Conservation (phyloP, 768 basidiomycete species). For the Strobilomyces confusus region DNA sequence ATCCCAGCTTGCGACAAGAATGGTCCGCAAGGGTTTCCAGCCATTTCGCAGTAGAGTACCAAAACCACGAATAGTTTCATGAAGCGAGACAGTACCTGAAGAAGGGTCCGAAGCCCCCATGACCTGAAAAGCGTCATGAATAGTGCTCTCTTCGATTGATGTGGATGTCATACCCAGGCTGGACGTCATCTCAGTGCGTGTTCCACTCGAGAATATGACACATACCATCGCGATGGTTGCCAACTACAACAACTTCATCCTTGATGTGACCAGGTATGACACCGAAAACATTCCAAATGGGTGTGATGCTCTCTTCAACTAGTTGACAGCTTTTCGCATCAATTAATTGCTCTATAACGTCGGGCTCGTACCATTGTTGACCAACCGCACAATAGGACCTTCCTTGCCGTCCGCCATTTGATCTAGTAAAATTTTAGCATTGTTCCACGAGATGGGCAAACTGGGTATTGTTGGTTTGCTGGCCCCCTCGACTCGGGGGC, state of each 20-base stretch:
- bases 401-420: conserved; percentile 37
- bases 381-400: conserved; percentile 42
- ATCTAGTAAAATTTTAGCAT: conserved; percentile 64
- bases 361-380: conserved; percentile 47
- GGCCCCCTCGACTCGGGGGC: conserved; percentile 53
- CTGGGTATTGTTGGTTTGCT: conserved; percentile 79
- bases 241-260: conserved; percentile 83
- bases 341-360: neutral
- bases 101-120: conserved; percentile 56
- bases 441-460: conserved; percentile 87
- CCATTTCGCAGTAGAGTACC: conserved; percentile 48
- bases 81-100: conserved; percentile 53
- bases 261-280: conserved; percentile 80
- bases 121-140: conserved; percentile 21
- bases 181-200: conserved; percentile 6
- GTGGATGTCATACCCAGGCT: conserved; percentile 21
- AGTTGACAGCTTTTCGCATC: neutral
- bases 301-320: conserved; percentile 80
- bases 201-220: conserved; percentile 1
- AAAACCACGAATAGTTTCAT: conserved; percentile 55
- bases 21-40: conserved; percentile 70
- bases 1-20: conserved; percentile 79
- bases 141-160: neutral
- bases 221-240: conserved; percentile 85
- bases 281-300: conserved; percentile 89